Conservation (phyloP, 352 stramenopile species). For the Vaucheria bursata region DNA sequence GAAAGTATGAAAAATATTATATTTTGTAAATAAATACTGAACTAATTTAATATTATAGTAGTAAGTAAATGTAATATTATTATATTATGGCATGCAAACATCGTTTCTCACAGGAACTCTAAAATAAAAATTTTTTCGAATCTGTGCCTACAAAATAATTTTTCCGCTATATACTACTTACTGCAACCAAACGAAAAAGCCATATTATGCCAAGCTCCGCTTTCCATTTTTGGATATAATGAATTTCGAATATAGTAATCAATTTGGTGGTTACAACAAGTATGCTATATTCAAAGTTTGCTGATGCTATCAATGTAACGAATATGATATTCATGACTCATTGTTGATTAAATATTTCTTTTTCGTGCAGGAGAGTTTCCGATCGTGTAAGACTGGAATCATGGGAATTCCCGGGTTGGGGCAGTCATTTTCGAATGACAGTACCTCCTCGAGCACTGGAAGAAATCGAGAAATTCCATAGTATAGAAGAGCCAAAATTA, state of each 20-base stretch:
- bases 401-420: slow-evolving; percentile 46
- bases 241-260: not conserved
- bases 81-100: no score
- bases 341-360: not conserved
- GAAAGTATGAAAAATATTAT: no score
- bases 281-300: not conserved
- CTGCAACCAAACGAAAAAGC: no score
- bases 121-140: no score
- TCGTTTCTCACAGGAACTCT: no score
- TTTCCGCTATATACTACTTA: no score
- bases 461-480: slow-evolving; percentile 5
- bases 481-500: slow-evolving; percentile 5
- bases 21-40: no score
- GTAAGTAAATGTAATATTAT: no score
- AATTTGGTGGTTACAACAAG: not conserved
- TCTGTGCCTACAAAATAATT: no score
- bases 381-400: slow-evolving; percentile 40
- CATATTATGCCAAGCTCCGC: not conserved
- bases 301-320: not conserved
- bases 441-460: slow-evolving; percentile 11
- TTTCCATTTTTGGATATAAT: not conserved
- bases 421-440: slow-evolving; percentile 41
- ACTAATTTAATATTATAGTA: no score
- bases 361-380: slow-evolving; percentile 22
- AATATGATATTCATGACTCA: not conserved